Evolutionary conservation across 305 asterid species (phyloP), one percentile per base, ranked within the genome.

Genomic region (Nicotiana rustica): DNA sequence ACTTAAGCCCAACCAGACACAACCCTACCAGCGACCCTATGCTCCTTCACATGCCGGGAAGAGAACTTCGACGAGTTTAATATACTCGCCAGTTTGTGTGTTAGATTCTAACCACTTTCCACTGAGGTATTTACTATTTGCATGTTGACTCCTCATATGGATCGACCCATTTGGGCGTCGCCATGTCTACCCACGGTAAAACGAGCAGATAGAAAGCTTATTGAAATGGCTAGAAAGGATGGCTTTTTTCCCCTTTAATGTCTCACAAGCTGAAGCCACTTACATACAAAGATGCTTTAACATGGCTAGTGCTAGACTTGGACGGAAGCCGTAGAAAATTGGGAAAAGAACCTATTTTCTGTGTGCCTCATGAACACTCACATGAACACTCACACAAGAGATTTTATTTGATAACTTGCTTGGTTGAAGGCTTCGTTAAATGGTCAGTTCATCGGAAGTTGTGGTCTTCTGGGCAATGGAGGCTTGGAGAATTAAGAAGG

Each of bases 1-100:
- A 69, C 77, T 69, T n/a, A 69, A 36, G 77, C 56, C 56, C 77
- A 10, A 38, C 31, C 77, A 68, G n/a, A 14, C 77, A n/a, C 77
- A 38, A n/a, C 77, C 29, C 29, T 8, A 68, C 38, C 10, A 14
- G 15, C 3, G 8, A 68, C 57, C 75, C 17, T 36, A n/a, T 10
- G 18, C 31, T 14, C 29, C 17, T 38, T 68, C 77, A n/a, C 77
- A 38, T 38, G 9, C 19, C 17, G 33, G 10, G 56, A 38, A 68
- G 56, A 68, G 56, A 68, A 68, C 10, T 21, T 68, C 56, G 0
- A 68, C 41, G 31, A 68, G 56, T 68, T 8, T 18, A 36, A 33
- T 68, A 38, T 29, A 68, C 19, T 14, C 38, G 56, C 44, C 31
- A 68, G 56, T 29, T 36, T 68, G 33, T 36, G 56, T 5, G 12